These are phyloP conservation scores for Peterozyma toletana DNA, from an alignment of 805 yeast genomes.

Conservation along the genomic window DNA sequence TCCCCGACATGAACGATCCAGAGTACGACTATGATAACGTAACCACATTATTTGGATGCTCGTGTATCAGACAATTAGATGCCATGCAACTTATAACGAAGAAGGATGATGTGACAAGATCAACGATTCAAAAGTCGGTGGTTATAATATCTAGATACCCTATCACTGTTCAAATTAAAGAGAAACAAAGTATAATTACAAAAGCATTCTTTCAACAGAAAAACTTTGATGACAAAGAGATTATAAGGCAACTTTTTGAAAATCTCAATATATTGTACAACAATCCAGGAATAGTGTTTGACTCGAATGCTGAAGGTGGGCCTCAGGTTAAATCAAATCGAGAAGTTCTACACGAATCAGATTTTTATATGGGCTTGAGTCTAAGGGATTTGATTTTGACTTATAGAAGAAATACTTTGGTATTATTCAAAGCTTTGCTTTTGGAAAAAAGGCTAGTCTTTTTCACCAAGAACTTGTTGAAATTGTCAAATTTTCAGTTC, in stretches of 20 bases:
- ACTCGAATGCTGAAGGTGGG: neutral
- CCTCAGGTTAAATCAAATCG: conserved; percentile 3
- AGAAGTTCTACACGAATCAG: conserved; percentile 38
- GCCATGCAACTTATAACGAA: conserved; percentile 50
- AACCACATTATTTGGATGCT: conserved; percentile 86
- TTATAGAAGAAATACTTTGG: conserved; percentile 52
- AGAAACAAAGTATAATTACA: conserved; percentile 85
- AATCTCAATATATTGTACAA: conserved; percentile 44
- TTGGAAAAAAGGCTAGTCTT: conserved; percentile 70
- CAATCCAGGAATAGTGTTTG: conserved; percentile 16
- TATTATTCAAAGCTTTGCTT: conserved; percentile 68
- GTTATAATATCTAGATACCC: conserved; percentile 86
- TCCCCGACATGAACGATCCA: conserved; percentile 37
- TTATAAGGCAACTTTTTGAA: conserved; percentile 64
- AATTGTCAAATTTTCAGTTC: conserved; percentile 75
- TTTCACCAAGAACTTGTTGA: conserved; percentile 74
- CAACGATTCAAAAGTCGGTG: conserved; percentile 85
- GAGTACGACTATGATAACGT: conserved; percentile 20
- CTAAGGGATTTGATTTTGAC: conserved; percentile 55
- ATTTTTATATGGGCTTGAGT: conserved; percentile 67
- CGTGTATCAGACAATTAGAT: conserved; percentile 82
- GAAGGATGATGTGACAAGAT: conserved; percentile 66
- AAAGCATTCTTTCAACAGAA: conserved; percentile 78
- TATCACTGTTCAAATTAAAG: conserved; percentile 79
- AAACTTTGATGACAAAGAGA: conserved; percentile 61